A percentile compares a stretch with the other conserved stretches of the same genome.
Evolutionary conservation across 768 basidiomycete genomes (phyloP).

Genomic region (Boletus insuetus): DNA sequence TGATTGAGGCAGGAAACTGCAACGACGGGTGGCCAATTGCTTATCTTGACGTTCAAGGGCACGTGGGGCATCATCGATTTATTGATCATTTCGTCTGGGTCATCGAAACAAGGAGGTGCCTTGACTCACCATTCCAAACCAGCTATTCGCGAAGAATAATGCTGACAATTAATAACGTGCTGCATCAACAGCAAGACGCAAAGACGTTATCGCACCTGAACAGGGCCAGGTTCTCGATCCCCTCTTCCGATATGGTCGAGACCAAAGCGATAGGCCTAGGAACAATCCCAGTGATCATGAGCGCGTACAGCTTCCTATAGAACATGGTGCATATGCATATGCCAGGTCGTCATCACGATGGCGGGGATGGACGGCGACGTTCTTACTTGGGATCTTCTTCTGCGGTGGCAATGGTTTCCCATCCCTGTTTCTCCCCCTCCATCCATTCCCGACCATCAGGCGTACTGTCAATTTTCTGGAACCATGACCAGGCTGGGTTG

Average conservation of each 20-base stretch:
- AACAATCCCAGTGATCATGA: conserved; percentile 36
- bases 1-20: conserved; percentile 30
- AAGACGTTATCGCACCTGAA: conserved; percentile 34
- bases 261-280: conserved; percentile 48
- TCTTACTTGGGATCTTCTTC: conserved; percentile 27
- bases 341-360: neutral
- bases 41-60: conserved; percentile 10
- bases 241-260: conserved; percentile 34
- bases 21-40: conserved; percentile 33
- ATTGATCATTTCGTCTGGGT: no score
- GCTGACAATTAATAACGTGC: conserved; percentile 2
- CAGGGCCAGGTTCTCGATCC: conserved; percentile 39
- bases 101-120: neutral
- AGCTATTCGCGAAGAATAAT: conserved; percentile 1
- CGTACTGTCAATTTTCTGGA: conserved; percentile 26
- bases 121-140: conserved; percentile 27
- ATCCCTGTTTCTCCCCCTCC: conserved; percentile 35
- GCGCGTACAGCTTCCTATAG: conserved; percentile 27
- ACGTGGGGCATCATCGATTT: no score
- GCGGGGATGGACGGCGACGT: neutral
- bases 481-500: conserved; percentile 30
- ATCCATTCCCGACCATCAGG: conserved; percentile 29
- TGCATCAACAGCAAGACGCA: conserved; percentile 3
- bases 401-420: conserved; percentile 29
- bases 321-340: neutral